Conservation (phyloP, 805 yeast species). For the Debaryomyces maramus region DNA sequence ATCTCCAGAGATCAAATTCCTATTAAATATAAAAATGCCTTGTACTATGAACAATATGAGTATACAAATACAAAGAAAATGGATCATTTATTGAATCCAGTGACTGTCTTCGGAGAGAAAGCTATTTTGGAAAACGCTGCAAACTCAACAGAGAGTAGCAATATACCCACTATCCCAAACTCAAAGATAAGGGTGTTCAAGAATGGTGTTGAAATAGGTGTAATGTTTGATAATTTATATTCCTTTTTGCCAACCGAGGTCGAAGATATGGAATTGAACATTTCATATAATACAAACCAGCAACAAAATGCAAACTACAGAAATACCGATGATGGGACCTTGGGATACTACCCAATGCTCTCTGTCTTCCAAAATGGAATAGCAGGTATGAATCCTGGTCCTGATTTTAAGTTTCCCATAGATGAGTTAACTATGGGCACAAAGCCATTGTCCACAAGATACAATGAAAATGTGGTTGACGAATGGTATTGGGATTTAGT, state of each 20-base stretch:
- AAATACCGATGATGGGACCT: conserved; percentile 71
- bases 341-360: conserved; percentile 91
- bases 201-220: conserved; percentile 71
- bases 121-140: conserved; percentile 53
- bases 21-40: conserved; percentile 70
- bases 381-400: conserved; percentile 69
- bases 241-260: conserved; percentile 82
- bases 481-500: conserved; percentile 80
- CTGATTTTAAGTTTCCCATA: conserved; percentile 54
- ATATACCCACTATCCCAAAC: conserved; percentile 48
- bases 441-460: conserved; percentile 58
- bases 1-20: conserved; percentile 83
- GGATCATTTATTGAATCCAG: conserved; percentile 74
- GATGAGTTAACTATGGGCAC: conserved; percentile 33
- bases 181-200: conserved; percentile 71
- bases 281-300: conserved; percentile 30
- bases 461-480: conserved; percentile 70
- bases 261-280: conserved; percentile 38
- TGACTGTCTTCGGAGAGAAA: conserved; percentile 66
- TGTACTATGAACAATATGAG: conserved; percentile 85
- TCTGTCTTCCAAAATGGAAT: conserved; percentile 80
- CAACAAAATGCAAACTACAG: conserved; percentile 38
- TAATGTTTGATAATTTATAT: conserved; percentile 63
- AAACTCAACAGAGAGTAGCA: conserved; percentile 19
- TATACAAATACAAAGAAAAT: conserved; percentile 66